Evolutionary conservation across 768 basidiomycete species (phyloP).

Genomic region (Chalciporus chontae): DNA sequence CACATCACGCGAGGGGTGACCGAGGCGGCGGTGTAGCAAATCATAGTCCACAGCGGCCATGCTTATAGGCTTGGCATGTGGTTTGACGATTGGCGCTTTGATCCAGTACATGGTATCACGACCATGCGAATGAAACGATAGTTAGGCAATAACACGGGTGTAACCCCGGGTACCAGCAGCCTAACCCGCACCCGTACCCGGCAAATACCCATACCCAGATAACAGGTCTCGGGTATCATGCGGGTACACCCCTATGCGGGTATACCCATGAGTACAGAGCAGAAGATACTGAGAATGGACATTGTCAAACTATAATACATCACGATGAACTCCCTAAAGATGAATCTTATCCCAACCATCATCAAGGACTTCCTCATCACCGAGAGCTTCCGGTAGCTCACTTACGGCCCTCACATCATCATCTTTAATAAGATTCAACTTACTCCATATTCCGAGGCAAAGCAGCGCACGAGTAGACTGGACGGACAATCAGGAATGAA

Average conservation of each 20-base stretch:
- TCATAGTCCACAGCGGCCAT: too few species aligned
- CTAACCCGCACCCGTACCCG: not conserved
- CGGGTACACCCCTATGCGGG: too few species aligned
- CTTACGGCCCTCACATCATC: conserved; percentile 13
- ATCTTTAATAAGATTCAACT: conserved; percentile 17
- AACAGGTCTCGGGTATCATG: not conserved
- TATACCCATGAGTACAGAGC: too few species aligned
- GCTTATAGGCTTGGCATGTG: too few species aligned
- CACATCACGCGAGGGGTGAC: too few species aligned
- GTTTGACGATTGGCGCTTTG: too few species aligned
- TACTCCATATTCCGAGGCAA: conserved; percentile 8
- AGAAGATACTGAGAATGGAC: not conserved
- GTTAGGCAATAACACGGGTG: too few species aligned
- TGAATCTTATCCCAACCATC: conserved; percentile 1
- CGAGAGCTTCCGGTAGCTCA: not conserved
- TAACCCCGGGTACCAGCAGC: too few species aligned
- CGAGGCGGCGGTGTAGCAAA: too few species aligned
- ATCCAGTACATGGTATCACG: too few species aligned
- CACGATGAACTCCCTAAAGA: not conserved
- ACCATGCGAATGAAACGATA: too few species aligned
- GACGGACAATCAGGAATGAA: not conserved
- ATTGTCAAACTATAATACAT: not conserved
- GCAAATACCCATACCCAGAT: not conserved
- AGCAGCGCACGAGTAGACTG: conserved; percentile 22
- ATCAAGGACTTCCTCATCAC: not conserved